Conservation (phyloP, 805 yeast species). For the Ogataea parapolymorpha region DNA sequence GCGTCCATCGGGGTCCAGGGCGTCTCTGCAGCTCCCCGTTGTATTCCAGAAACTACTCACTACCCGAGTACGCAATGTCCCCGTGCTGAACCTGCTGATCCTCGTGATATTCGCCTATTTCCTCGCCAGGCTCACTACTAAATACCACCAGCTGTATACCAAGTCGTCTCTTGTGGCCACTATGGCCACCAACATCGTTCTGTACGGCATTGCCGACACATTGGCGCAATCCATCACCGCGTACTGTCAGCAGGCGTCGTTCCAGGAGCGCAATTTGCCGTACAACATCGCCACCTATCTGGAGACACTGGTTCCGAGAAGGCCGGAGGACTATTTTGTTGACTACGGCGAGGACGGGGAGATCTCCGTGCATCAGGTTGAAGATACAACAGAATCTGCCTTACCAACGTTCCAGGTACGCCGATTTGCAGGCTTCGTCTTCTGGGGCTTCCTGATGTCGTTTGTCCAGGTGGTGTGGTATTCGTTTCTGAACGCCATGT, state of each 20-base stretch:
- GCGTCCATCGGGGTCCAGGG: not conserved
- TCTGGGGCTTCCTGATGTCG: conserved; percentile 85
- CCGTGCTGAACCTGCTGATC: conserved; percentile 54
- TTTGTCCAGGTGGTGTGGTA: conserved; percentile 90
- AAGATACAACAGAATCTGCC: not conserved
- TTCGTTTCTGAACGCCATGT: conserved; percentile 69
- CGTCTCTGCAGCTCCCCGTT: not conserved
- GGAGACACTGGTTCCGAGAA: conserved; percentile 13
- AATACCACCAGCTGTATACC: conserved; percentile 59
- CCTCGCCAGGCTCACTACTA: conserved; percentile 50
- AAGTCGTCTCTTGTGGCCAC: conserved; percentile 71
- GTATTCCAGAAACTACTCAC: not conserved
- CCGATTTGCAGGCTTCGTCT: conserved; percentile 73
- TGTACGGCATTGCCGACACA: conserved; percentile 89
- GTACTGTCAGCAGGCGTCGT: conserved; percentile 12
- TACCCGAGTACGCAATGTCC: conserved; percentile 38
- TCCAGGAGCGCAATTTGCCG: conserved; percentile 13
- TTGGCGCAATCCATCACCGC: conserved; percentile 72
- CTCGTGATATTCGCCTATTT: conserved; percentile 46
- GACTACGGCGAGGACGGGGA: conserved; percentile 30
- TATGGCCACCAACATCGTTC: conserved; percentile 70
- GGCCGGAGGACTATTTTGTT: conserved; percentile 29
- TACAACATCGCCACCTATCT: conserved; percentile 22
- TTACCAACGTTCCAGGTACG: conserved; percentile 50
- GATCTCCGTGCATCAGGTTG: not conserved